Evolutionary conservation across 257 asterid species (phyloP).

Genomic region (Lycium barbarum): DNA sequence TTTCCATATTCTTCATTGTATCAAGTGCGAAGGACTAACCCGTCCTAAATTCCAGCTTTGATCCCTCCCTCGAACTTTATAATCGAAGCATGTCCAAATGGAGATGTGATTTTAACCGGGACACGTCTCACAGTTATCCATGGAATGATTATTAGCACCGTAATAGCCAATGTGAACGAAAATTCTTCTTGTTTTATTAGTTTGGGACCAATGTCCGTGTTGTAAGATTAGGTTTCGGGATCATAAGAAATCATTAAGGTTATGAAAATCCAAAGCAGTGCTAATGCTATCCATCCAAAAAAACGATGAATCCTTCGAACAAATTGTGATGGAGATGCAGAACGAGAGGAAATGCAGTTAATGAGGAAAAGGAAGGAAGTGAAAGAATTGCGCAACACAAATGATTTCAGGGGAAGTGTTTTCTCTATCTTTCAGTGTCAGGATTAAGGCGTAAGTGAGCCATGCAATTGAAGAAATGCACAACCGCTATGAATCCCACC

Average conservation of each 20-base stretch:
- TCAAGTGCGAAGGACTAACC: constrained; percentile 72
- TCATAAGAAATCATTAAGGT: constrained; percentile 57
- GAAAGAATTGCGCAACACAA: constrained; percentile 56
- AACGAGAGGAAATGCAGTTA: constrained; percentile 75
- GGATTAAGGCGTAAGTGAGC: constrained; percentile 63
- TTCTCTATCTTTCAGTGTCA: constrained; percentile 50
- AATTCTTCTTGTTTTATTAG: constrained; percentile 56
- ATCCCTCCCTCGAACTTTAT: constrained; percentile 73
- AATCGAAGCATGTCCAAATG: constrained; percentile 73
- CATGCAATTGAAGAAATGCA: constrained; percentile 78
- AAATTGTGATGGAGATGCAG: constrained; percentile 87
- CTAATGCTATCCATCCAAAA: constrained; percentile 66
- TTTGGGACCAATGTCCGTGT: constrained; percentile 33
- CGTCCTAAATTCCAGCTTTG: constrained; percentile 68
- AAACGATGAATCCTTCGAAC: constrained; percentile 76
- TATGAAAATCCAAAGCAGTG: constrained; percentile 64
- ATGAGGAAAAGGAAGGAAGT: constrained; percentile 53
- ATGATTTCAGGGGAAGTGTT: constrained; percentile 56
- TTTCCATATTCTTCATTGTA: too few species aligned
- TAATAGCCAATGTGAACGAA: constrained; percentile 56
- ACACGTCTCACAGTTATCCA: constrained; percentile 71
- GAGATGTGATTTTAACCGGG: constrained; percentile 56
- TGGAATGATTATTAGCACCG: constrained; percentile 56
- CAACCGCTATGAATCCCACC: constrained; percentile 86
- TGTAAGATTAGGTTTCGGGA: constrained; percentile 54